Evolutionary conservation across 2,329 filamentous ascomycete species (phyloP).

Genomic region (Mycosphaerella arachidis): DNA sequence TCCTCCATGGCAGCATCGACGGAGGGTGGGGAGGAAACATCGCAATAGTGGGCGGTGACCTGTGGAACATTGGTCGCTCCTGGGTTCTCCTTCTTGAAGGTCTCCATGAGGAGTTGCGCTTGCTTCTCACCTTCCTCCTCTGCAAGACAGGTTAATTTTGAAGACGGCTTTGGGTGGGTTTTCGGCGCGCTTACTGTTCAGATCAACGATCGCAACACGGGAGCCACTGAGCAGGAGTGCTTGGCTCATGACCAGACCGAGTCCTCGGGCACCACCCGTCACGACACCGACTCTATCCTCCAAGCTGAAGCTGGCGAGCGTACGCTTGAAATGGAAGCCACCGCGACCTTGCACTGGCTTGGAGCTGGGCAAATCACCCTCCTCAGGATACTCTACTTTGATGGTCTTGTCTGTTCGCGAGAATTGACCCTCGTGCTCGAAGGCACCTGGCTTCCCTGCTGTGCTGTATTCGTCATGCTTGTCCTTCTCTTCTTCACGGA

Average conservation of each 20-base stretch:
- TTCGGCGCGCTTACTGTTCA: conserved; percentile 68
- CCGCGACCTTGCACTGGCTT: conserved; percentile 69
- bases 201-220: conserved; percentile 84
- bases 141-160: conserved; percentile 34
- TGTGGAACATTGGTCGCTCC: conserved; percentile 68
- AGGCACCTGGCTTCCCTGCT: conserved; percentile 32
- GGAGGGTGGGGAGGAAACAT: conserved; percentile 75
- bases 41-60: conserved; percentile 84
- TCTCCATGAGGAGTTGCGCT: conserved; percentile 66
- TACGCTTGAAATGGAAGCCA: conserved; percentile 78
- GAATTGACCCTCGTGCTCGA: conserved; percentile 59
- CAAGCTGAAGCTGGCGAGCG: conserved; percentile 79
- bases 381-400: conserved; percentile 72
- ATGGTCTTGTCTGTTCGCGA: conserved; percentile 77
- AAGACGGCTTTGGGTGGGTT: too few relatives aligned
- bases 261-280: conserved; percentile 82
- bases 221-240: conserved; percentile 83
- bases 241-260: conserved; percentile 90
- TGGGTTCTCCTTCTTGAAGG: conserved; percentile 76
- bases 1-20: conserved; percentile 70
- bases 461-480: conserved; percentile 31
- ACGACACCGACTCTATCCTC: conserved; percentile 79
- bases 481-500: conserved; percentile 25
- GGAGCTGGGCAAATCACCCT: conserved; percentile 70
- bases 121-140: conserved; percentile 80